phyloP scores from a whole-genome alignment of 2,329 filamentous ascomycete genomes.

The Cordyceps cateniannulata region DNA sequence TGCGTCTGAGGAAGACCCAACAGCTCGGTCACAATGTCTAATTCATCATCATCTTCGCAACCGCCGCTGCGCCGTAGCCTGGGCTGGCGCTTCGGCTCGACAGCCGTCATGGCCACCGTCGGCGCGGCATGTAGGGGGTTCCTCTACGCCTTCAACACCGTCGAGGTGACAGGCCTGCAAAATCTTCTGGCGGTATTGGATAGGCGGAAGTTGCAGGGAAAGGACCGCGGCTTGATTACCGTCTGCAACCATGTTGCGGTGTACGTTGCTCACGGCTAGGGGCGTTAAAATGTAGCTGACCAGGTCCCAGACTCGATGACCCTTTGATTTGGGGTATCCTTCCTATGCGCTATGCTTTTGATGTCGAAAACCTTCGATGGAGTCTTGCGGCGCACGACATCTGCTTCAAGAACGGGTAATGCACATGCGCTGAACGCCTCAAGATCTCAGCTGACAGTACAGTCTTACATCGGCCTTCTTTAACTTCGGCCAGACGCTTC shows the following conservation, averaged over 20 bases:
- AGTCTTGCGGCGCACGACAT: slow-evolving; percentile 90
- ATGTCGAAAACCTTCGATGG: slow-evolving; percentile 75
- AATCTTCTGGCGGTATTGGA: slow-evolving; percentile 71
- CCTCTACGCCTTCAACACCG: slow-evolving; percentile 64
- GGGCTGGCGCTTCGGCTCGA: slow-evolving; percentile 68
- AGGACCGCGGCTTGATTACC: slow-evolving; percentile 75
- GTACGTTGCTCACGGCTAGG: slow-evolving; percentile 21
- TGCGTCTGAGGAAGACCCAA: slow-evolving; percentile 5
- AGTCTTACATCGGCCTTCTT: slow-evolving; percentile 75
- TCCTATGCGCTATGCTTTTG: slow-evolving; percentile 65
- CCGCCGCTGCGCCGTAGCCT: slow-evolving; percentile 45
- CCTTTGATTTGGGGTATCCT: slow-evolving; percentile 89
- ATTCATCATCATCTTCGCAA: slow-evolving; percentile 14
- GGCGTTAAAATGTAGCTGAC: slow-evolving; percentile 11
- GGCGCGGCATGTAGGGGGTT: slow-evolving; percentile 68
- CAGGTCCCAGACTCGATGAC: slow-evolving; percentile 71
- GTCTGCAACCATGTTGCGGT: slow-evolving; percentile 42
- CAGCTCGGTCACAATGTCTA: slow-evolving; percentile 15
- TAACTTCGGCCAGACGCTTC: slow-evolving; percentile 79
- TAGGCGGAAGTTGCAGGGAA: slow-evolving; percentile 55
- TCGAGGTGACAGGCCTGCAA: slow-evolving; percentile 71
- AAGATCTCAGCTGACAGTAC: slow-evolving; percentile 7
- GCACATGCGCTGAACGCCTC: not conserved
- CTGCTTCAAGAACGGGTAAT: slow-evolving; percentile 79
- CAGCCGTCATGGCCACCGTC: slow-evolving; percentile 66